Evolutionary conservation across 129 eudicot genomes (phyloP).

Genomic region (Flaveria sonorensis): DNA sequence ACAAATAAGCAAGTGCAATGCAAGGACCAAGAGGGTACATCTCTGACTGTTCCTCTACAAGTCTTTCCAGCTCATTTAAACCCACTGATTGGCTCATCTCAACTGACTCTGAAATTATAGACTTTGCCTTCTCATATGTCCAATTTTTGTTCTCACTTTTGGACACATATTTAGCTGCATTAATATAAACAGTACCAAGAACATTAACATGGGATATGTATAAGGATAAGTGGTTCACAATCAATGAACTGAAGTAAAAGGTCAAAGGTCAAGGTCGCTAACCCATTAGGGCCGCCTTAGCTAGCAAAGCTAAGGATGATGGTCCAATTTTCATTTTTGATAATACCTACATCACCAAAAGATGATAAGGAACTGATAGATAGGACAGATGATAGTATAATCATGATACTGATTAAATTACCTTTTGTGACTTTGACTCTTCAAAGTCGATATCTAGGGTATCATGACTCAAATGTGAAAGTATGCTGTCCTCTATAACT

Average conservation of each 20-base stretch:
- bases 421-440: conserved; percentile 61
- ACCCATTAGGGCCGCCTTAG: conserved; percentile 85
- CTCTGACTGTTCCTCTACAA: conserved; percentile 75
- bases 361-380: conserved; percentile 12
- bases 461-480: conserved; percentile 56
- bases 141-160: conserved; percentile 74
- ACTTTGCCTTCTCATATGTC: conserved; percentile 70
- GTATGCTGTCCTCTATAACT: conserved; percentile 79
- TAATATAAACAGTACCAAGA: conserved; percentile 10
- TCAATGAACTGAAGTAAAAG: neutral
- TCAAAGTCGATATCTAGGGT: conserved; percentile 58
- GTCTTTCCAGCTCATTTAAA: conserved; percentile 62
- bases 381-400: neutral
- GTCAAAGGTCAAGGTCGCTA: conserved; percentile 35
- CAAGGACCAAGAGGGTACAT: conserved; percentile 92
- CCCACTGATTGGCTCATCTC: conserved; percentile 75
- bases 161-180: conserved; percentile 71
- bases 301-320: conserved; percentile 76
- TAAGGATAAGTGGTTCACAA: neutral
- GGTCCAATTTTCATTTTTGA: conserved; percentile 84
- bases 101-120: conserved; percentile 70
- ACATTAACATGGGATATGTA: conserved; percentile 3
- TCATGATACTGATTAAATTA: conserved; percentile 30
- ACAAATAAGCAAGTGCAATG: conserved; percentile 79
- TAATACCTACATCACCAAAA: conserved; percentile 51